These are phyloP conservation scores for Phyllosticta citrichinensis DNA, from an alignment of 2,329 filamentous ascomycete species.

Conservation along the genomic window DNA sequence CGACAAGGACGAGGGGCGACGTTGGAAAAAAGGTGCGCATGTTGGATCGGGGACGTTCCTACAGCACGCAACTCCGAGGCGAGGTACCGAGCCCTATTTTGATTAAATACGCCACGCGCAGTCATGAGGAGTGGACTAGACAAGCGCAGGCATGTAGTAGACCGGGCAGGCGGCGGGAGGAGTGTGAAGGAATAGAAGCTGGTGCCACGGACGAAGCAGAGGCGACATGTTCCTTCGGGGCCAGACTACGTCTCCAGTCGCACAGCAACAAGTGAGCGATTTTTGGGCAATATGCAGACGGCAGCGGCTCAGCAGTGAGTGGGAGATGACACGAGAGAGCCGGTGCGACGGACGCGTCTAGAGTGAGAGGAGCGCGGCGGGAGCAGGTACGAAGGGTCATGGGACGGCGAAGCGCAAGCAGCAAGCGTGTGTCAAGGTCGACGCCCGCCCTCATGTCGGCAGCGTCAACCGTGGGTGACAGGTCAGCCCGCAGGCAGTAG, in stretches of 20 bases:
- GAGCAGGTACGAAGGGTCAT: neutral
- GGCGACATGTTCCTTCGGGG: too few species aligned
- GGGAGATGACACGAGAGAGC: neutral
- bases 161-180: too few species aligned
- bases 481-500: neutral
- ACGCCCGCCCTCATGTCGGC: neutral
- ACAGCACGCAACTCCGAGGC: neutral
- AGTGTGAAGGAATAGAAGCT: too few species aligned
- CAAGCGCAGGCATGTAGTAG: neutral
- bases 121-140: neutral
- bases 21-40: neutral
- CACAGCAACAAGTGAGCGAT: neutral
- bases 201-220: too few species aligned
- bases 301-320: neutral
- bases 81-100: neutral
- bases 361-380: neutral
- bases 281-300: neutral
- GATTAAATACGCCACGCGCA: neutral
- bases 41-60: neutral
- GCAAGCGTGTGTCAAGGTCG: neutral
- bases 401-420: neutral
- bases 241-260: too few species aligned
- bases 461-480: neutral
- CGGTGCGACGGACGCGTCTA: neutral
- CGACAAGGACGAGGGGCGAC: neutral